phyloP scores from a whole-genome alignment of 2,329 filamentous ascomycete species.

The Botrytis squamosa region DNA sequence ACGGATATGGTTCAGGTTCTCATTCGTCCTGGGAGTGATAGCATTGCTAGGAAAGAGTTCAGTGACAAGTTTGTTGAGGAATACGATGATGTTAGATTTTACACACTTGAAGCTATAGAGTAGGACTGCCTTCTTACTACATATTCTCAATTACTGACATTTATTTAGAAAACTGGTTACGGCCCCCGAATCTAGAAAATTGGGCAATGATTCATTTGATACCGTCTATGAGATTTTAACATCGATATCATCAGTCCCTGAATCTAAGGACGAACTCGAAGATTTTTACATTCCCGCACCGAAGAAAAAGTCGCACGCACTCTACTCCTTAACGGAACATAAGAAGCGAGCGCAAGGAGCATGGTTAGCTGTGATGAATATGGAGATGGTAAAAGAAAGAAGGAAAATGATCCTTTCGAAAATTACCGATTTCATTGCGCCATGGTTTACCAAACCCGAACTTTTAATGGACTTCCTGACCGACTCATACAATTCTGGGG shows the following conservation, averaged over 20 bases:
- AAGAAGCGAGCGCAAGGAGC: constrained; percentile 81
- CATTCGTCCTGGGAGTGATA: constrained; percentile 55
- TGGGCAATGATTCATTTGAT: constrained; percentile 45
- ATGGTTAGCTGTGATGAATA: constrained; percentile 76
- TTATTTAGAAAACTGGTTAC: constrained; percentile 40
- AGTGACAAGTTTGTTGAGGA: constrained; percentile 74
- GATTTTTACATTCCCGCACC: constrained; percentile 66
- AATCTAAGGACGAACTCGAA: constrained; percentile 62
- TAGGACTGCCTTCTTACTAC: constrained; percentile 46
- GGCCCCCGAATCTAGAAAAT: constrained; percentile 33
- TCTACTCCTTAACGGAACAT: constrained; percentile 66
- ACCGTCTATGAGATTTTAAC: constrained; percentile 62
- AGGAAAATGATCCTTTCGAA: constrained; percentile 75
- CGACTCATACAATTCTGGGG: constrained; percentile 86
- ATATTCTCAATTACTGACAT: constrained; percentile 25
- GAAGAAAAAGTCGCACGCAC: constrained; percentile 63
- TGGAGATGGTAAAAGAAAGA: constrained; percentile 67
- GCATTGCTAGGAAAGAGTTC: constrained; percentile 68
- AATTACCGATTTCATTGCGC: constrained; percentile 75
- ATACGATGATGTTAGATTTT: constrained; percentile 82
- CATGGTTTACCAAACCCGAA: constrained; percentile 87
- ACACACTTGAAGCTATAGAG: constrained; percentile 73
- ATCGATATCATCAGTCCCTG: constrained; percentile 68
- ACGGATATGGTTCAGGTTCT: constrained; percentile 62
- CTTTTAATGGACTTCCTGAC: constrained; percentile 94